A percentile compares a stretch with the other conserved stretches of the same genome.
Evolutionary conservation across 2,329 filamentous ascomycete genomes (phyloP).

Genomic region (Colletotrichum liaoningense): DNA sequence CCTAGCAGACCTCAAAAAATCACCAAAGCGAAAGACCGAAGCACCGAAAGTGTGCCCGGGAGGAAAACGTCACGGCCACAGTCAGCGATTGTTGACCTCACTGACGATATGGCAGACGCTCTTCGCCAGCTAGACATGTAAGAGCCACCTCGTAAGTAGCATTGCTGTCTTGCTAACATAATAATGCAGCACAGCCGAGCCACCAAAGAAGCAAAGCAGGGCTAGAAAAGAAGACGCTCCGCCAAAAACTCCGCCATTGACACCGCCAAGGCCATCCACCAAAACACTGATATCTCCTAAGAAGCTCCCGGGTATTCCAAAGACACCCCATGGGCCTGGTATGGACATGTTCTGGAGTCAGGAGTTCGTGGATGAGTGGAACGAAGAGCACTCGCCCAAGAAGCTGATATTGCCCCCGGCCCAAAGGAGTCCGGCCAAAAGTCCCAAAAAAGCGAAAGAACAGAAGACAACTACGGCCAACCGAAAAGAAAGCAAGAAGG

Average conservation of each 20-base stretch:
- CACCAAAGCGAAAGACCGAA: neutral
- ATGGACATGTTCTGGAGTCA: slow-evolving; percentile 71
- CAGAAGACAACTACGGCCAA: slow-evolving; percentile 41
- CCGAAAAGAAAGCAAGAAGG: slow-evolving; percentile 61
- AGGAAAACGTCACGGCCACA: neutral
- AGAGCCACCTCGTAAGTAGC: neutral
- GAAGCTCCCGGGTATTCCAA: slow-evolving; percentile 56
- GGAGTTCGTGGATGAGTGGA: slow-evolving; percentile 71
- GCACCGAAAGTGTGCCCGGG: neutral
- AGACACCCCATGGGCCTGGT: slow-evolving; percentile 63
- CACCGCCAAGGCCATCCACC: slow-evolving; percentile 37
- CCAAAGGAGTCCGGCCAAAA: slow-evolving; percentile 39
- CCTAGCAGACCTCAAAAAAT: neutral
- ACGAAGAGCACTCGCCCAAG: slow-evolving; percentile 68
- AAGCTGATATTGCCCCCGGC: slow-evolving; percentile 49
- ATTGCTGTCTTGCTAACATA: neutral
- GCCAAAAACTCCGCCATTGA: slow-evolving; percentile 21
- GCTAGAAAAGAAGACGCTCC: neutral
- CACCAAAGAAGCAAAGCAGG: neutral
- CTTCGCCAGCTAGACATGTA: slow-evolving; percentile 27
- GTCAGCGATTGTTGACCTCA: slow-evolving; percentile 6
- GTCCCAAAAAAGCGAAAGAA: slow-evolving; percentile 38
- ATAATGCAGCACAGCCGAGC: neutral
- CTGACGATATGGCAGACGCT: slow-evolving; percentile 16
- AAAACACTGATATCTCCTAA: slow-evolving; percentile 43